A percentile compares a stretch with the other conserved stretches of the same genome.
These are phyloP conservation scores for Boletus coccyginus DNA, from an alignment of 768 basidiomycete genomes.

Conservation along the genomic window DNA sequence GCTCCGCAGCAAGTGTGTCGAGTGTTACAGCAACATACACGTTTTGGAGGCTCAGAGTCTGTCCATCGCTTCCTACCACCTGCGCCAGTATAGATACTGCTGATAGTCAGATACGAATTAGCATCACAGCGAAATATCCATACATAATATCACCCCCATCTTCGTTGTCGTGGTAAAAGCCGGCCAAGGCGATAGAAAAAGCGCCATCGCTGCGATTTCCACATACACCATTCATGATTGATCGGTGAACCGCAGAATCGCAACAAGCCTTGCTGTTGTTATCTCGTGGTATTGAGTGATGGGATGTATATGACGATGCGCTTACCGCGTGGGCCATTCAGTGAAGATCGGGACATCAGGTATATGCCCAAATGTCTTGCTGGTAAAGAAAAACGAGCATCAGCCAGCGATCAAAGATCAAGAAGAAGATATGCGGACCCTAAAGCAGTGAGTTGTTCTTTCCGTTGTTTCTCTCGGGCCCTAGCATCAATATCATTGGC, in stretches of 20 bases:
- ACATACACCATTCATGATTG: slow-evolving; percentile 13
- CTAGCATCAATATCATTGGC: too few relatives aligned
- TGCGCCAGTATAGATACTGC: slow-evolving; percentile 28
- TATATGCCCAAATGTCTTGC: slow-evolving; percentile 25
- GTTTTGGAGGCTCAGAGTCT: slow-evolving; percentile 14
- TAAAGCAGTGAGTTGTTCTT: neutral
- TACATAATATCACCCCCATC: slow-evolving; percentile 29
- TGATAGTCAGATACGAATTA: neutral
- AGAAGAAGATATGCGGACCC: neutral
- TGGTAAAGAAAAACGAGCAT: neutral
- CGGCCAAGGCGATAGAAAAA: slow-evolving; percentile 21
- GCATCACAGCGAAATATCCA: neutral
- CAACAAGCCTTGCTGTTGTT: slow-evolving; percentile 8
- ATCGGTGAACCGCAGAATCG: slow-evolving; percentile 18
- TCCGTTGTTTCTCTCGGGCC: neutral
- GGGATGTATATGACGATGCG: neutral
- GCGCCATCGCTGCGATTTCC: slow-evolving; percentile 12
- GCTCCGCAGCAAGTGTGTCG: neutral
- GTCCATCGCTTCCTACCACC: slow-evolving; percentile 19
- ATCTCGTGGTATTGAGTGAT: neutral
- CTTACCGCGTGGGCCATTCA: slow-evolving; percentile 19
- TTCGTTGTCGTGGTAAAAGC: slow-evolving; percentile 22
- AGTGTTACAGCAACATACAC: slow-evolving; percentile 13
- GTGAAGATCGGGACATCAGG: slow-evolving; percentile 23
- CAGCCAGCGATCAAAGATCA: neutral